Evolutionary conservation across 2,329 filamentous ascomycete genomes (phyloP), one percentile per base, ranked within the genome.

Genomic region (Fusarium verrucosum): DNA sequence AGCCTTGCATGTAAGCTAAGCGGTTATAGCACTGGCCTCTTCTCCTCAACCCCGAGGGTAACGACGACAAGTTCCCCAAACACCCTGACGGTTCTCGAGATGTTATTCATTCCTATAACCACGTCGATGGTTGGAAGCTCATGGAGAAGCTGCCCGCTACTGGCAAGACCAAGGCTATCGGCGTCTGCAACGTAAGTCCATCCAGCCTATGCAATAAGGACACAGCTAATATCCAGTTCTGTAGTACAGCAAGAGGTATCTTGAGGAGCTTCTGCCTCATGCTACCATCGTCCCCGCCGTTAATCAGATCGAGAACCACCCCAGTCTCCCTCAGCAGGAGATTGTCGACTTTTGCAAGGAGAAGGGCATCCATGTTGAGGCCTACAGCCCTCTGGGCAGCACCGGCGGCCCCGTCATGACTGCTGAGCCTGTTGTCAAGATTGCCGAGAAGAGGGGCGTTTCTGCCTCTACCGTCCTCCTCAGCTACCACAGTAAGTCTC

Each of bases 21-120:
- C 6, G 1, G 6, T 26, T 10, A n/a, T 44, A 82, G 81, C 92
- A 96, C 80, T 95, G 92, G 91, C 90, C 91, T 7, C 80, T 92
- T 41, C 87, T 90, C 45, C 89, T 94, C 87, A 94, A 94, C 79
- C 89, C 90, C 9, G 84, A 90, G 30, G 90, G 89, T 85, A 90
- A 91, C 79, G 82, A 91, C 74, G 88, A 90, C 70, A 83, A 85
- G 61, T 92, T 94, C 79, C 92, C 92, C 68, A 92, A 88, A 76
- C 86, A 86, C 47, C 80, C 86, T 14, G 89, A 94, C 73, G 92
- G 92, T 65, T 84, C 83, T 41, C 87, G 92, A 64, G 92, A 96
- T 75, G 86, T 95, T 51, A 82, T 90, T 73, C 83, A 78, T 70
- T 82, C 81, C 66, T 88, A 89, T 82, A 87, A 87, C 69, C 91